Evolutionary conservation across 306 rosid genomes (phyloP).

Genomic region (Pterocarpus macrocarpus): DNA sequence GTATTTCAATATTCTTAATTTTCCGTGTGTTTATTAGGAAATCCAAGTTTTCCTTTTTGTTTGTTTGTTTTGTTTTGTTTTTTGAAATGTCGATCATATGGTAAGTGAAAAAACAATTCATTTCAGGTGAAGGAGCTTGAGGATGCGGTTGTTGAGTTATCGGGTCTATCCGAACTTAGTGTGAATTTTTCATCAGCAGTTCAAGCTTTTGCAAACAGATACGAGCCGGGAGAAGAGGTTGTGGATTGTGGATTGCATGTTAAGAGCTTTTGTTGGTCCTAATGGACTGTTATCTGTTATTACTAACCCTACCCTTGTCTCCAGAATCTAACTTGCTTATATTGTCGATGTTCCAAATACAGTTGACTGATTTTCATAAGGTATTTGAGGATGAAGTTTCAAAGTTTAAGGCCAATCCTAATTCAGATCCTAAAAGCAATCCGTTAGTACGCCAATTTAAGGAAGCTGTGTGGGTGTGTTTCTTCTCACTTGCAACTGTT

Average conservation of each 20-base stretch:
- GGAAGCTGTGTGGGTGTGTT: constrained; percentile 94
- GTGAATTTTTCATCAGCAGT: constrained; percentile 67
- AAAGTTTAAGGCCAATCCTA: constrained; percentile 54
- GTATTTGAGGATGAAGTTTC: constrained; percentile 67
- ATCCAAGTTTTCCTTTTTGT: neutral
- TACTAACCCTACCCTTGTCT: neutral
- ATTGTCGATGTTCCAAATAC: constrained; percentile 42
- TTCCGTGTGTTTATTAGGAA: neutral
- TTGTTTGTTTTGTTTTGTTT: neutral
- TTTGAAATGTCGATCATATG: neutral
- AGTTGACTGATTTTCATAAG: constrained; percentile 78
- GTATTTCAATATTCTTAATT: constrained; percentile 45
- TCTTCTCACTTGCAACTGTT: constrained; percentile 20
- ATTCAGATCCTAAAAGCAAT: constrained; percentile 55
- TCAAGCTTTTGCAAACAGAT: constrained; percentile 65
- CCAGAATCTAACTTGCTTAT: constrained; percentile 31
- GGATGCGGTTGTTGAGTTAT: constrained; percentile 68
- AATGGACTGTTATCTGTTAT: constrained; percentile 15
- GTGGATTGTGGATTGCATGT: constrained; percentile 33
- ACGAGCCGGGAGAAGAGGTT: constrained; percentile 80
- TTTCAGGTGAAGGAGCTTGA: constrained; percentile 82
- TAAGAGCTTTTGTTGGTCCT: constrained; percentile 29
- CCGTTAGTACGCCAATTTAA: constrained; percentile 71
- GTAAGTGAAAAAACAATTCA: constrained; percentile 27
- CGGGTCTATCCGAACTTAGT: constrained; percentile 58